These are phyloP conservation scores for Fraxinus pennsylvanica DNA, from an alignment of 257 asterid genomes.

Conservation along the genomic window DNA sequence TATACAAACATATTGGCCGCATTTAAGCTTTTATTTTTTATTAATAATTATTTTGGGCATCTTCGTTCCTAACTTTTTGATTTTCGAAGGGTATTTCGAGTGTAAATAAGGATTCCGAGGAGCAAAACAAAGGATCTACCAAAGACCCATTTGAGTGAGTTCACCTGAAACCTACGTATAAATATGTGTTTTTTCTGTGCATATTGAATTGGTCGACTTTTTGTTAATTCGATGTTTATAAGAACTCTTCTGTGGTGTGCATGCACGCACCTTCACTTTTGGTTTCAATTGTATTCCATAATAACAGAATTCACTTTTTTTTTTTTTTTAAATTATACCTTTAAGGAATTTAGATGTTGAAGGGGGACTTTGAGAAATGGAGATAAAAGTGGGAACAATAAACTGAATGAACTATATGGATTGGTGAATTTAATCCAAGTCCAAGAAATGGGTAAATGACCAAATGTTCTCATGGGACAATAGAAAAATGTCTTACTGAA, in stretches of 20 bases:
- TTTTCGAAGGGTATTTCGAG: not conserved
- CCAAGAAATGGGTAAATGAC: not conserved
- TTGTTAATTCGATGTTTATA: too few relatives aligned
- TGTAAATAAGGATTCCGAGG: not conserved
- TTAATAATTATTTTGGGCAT: not conserved
- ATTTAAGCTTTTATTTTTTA: not conserved
- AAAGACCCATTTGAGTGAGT: slow-evolving; percentile 1
- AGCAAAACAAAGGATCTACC: not conserved
- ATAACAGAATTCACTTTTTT: not conserved
- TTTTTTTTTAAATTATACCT: not conserved
- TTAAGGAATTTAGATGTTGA: not conserved
- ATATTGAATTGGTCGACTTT: too few relatives aligned
- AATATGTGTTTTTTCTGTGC: not conserved
- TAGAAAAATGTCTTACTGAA: not conserved
- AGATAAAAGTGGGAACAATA: not conserved
- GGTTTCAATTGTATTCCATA: not conserved
- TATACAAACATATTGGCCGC: not conserved
- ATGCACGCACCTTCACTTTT: not conserved
- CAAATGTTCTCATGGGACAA: not conserved
- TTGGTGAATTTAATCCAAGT: not conserved
- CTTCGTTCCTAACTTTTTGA: not conserved
- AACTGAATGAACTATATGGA: not conserved
- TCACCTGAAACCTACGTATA: not conserved
- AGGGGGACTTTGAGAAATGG: not conserved
- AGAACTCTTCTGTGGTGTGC: not conserved